phyloP scores from a whole-genome alignment of 1,284 basidiomycete species.

The Trichosporon sp. region DNA sequence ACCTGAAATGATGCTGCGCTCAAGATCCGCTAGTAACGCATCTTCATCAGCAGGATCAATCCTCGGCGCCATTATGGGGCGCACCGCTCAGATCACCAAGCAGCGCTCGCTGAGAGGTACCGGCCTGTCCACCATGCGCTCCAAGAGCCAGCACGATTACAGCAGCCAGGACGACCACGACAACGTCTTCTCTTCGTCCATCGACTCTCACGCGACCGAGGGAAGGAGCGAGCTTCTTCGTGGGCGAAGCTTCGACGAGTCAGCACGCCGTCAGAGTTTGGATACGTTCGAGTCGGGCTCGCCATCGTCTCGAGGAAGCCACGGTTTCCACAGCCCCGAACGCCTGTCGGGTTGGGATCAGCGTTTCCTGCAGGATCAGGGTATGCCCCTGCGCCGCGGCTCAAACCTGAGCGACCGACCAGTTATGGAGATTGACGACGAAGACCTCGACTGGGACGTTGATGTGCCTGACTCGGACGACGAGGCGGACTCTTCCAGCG shows the following conservation, averaged over 20 bases:
- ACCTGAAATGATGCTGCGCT: background rate
- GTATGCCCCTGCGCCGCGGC: constrained; percentile 14
- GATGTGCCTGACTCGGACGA: constrained; percentile 19
- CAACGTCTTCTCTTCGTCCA: constrained; percentile 27
- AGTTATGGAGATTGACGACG: constrained; percentile 23
- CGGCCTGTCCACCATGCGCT: constrained; percentile 3
- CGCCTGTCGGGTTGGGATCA: constrained; percentile 14
- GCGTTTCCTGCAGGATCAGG: constrained; percentile 12
- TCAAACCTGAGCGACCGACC: constrained; percentile 27
- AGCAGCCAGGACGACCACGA: constrained; percentile 22
- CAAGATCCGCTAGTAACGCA: constrained; percentile 8
- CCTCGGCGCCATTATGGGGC: constrained; percentile 7
- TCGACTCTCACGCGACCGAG: constrained; percentile 23
- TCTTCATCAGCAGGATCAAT: constrained; percentile 15
- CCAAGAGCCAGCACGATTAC: constrained; percentile 5
- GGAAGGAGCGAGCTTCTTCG: constrained; percentile 17
- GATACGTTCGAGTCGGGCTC: constrained; percentile 33
- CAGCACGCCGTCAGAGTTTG: constrained; percentile 16
- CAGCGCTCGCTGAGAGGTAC: constrained; percentile 28
- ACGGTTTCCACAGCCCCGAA: constrained; percentile 9
- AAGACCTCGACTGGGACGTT: constrained; percentile 43
- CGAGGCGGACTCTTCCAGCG: background rate
- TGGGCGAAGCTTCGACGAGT: constrained; percentile 29
- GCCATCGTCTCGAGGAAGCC: constrained; percentile 9
- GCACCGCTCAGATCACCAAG: constrained; percentile 15